phyloP scores from a whole-genome alignment of 2,329 filamentous ascomycete genomes.

The Aureobasidium lini region DNA sequence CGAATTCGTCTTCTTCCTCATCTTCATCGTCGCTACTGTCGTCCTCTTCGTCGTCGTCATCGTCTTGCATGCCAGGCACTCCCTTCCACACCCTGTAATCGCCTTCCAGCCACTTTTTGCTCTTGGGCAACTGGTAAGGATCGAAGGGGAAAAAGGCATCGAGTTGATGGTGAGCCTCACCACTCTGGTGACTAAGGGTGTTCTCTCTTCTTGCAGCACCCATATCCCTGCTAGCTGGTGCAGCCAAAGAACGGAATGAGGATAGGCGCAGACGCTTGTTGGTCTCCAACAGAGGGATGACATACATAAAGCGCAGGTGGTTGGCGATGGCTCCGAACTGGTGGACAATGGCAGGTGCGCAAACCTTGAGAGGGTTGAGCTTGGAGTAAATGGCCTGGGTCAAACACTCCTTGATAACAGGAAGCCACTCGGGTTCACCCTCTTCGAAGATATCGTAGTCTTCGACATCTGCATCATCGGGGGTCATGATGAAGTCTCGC shows the following conservation, averaged over 20 bases:
- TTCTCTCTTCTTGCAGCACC: slow-evolving; percentile 49
- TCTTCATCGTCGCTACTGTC: slow-evolving; percentile 35
- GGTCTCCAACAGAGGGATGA: slow-evolving; percentile 78
- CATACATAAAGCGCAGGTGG: slow-evolving; percentile 80
- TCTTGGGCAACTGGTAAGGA: slow-evolving; percentile 82
- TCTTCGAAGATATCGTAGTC: slow-evolving; percentile 51
- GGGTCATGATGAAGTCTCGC: slow-evolving; percentile 68
- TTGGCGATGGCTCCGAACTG: slow-evolving; percentile 86
- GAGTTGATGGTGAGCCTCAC: slow-evolving; percentile 74
- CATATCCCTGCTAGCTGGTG: slow-evolving; percentile 39
- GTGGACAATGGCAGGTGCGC: slow-evolving; percentile 79
- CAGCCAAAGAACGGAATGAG: slow-evolving; percentile 36
- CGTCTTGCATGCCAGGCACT: slow-evolving; percentile 55
- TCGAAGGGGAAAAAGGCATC: slow-evolving; percentile 97
- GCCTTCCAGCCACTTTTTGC: slow-evolving; percentile 77
- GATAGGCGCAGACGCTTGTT: slow-evolving; percentile 84
- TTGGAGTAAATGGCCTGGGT: slow-evolving; percentile 74
- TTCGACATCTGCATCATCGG: slow-evolving; percentile 32
- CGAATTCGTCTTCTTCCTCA: slow-evolving; percentile 36
- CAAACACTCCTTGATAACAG: slow-evolving; percentile 65
- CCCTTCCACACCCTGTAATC: slow-evolving; percentile 78
- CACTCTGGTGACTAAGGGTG: slow-evolving; percentile 46
- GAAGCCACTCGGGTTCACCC: slow-evolving; percentile 70
- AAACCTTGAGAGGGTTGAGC: slow-evolving; percentile 92
- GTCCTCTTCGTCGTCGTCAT: slow-evolving; percentile 46